Conservation (phyloP, 345 rosid genomes). For the Linum lewisii region DNA sequence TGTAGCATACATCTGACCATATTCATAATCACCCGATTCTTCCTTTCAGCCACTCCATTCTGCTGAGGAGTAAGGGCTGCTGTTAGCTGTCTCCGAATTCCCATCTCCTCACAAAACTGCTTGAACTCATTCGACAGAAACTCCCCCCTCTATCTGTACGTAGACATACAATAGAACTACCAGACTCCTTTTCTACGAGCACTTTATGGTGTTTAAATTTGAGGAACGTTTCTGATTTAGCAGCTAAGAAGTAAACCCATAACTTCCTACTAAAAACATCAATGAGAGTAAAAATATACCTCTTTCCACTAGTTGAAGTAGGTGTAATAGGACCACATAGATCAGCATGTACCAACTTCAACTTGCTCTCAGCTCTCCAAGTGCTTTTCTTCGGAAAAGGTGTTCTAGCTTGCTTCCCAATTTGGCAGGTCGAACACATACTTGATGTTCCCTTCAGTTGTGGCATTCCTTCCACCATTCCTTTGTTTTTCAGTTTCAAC, state of each 20-base stretch:
- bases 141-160: slow-evolving; percentile 4
- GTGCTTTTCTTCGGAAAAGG: background rate
- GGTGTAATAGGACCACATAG: slow-evolving; percentile 1
- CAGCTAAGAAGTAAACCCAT: background rate
- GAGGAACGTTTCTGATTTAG: background rate
- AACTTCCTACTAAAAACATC: background rate
- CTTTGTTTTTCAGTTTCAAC: background rate
- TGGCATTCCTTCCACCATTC: background rate
- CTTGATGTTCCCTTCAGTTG: background rate
- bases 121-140: background rate
- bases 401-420: background rate
- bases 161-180: background rate
- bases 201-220: no score
- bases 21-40: background rate
- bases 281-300: background rate
- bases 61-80: background rate
- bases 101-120: background rate
- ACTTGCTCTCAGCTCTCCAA: background rate
- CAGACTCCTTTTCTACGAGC: no score
- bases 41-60: slow-evolving; percentile 2
- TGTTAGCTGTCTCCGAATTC: background rate
- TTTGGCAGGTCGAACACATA: background rate
- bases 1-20: background rate
- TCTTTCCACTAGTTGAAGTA: background rate
- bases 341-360: background rate